Base-by-base conservation (phyloP, 371 early-diverging fungal species). In the Mycotypha africana region DNA sequence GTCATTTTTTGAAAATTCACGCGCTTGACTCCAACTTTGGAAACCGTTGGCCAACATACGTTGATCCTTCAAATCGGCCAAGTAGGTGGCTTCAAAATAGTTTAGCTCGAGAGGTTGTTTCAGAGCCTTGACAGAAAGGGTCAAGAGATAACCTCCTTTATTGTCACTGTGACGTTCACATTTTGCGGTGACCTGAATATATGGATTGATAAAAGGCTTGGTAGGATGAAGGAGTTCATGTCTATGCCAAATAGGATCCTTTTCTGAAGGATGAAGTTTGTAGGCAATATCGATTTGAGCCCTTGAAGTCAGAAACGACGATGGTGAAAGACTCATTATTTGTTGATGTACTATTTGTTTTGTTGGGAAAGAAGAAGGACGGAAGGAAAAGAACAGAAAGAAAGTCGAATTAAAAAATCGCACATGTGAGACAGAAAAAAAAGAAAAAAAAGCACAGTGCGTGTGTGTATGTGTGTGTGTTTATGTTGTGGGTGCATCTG, bases 21-120 rank as follows among this genome's bases (percentile, higher is more conserved):
- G 42, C 4, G 74, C 56, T 39, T 74, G 74, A 47, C 74, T 74
- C 80, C 80, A 79, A 30, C 73, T 74, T 44, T 79, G 76, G 43
- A 76, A 79, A 0, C 80, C 80, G 42, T 79, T 79, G 7, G 80
- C 74, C 36, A 76, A 54, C 63, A 76, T 59, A 14, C 59, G 35
- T 42, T 70, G 65, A 16, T 59, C 66, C 7, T 46, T 51, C 22
- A 74, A 31, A 7, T 61, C 55, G 7, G 49, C 45, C 33, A 45
- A 25, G 32, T 65, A 74, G 17, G 56, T 57, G 21, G 50, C 52
- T 36, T 64, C 60, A 31, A 70, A 65, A 14, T 60, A 49, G 8
- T 51, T 37, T 15, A 70, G 39, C 22, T 65, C 63, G 1, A 70
- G 24, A n/a, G n/a, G n/a, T 2, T 34, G 33, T 20, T 61, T 58